These are phyloP conservation scores for Stachybotrys chlorohalonatus DNA, from an alignment of 2,329 filamentous ascomycete genomes.

Conservation along the genomic window DNA sequence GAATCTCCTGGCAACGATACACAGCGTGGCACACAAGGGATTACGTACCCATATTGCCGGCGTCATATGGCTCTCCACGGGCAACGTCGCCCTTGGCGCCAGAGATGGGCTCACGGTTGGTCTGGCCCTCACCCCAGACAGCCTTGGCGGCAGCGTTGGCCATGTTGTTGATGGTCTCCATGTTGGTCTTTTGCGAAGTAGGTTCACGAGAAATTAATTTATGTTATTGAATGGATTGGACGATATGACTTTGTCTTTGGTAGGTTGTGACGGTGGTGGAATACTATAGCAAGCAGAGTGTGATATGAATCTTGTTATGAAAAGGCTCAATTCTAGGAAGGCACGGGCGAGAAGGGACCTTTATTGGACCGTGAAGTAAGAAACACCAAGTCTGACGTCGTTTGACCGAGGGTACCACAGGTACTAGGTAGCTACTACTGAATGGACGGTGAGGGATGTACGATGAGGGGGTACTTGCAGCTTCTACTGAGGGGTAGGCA, in stretches of 20 bases:
- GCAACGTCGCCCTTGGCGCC: constrained; percentile 60
- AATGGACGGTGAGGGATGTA: neutral
- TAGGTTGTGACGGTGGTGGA: too few species aligned
- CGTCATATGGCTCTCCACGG: constrained; percentile 66
- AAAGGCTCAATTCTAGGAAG: neutral
- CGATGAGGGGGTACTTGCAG: neutral
- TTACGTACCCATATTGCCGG: constrained; percentile 57
- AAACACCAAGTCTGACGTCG: neutral
- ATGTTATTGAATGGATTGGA: too few species aligned
- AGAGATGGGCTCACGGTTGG: constrained; percentile 46
- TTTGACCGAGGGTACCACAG: neutral
- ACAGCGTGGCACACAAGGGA: neutral
- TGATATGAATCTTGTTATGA: neutral
- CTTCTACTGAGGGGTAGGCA: too few species aligned
- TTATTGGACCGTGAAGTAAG: neutral
- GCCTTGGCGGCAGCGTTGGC: constrained; percentile 29
- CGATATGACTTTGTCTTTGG: too few species aligned
- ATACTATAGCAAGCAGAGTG: too few species aligned
- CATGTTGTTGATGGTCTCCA: constrained; percentile 57
- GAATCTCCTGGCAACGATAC: neutral
- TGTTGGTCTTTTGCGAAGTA: too few species aligned
- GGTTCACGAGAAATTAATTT: constrained; percentile 6
- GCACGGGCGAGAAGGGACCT: neutral
- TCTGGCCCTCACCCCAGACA: constrained; percentile 33
- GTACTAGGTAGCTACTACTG: neutral